Percentiles rank a stretch among this genome's conserved stretches.
phyloP scores from a whole-genome alignment of 352 stramenopile genomes.

The Phytophthora pinifolia region DNA sequence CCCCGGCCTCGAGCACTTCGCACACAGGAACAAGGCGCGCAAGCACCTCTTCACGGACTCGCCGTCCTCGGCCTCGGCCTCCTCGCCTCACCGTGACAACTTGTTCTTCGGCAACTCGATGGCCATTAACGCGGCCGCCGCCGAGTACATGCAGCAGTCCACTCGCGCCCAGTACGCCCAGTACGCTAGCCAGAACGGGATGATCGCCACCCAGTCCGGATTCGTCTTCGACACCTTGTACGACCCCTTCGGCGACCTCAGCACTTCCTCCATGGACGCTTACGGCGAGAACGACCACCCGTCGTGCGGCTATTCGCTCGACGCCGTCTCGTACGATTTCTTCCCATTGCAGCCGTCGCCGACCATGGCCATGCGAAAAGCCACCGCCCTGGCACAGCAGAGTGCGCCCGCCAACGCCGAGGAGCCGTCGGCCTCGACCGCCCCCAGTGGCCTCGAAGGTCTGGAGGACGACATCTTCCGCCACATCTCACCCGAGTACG shows the following conservation, averaged over 20 bases:
- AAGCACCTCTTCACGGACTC: constrained; percentile 52
- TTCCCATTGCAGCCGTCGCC: constrained; percentile 50
- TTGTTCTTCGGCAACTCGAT: constrained; percentile 39
- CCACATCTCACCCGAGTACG: constrained; percentile 84
- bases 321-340: constrained; percentile 52
- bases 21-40: constrained; percentile 38
- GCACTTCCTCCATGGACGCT: constrained; percentile 39
- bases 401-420: constrained; percentile 3
- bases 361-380: constrained; percentile 43
- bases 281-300: constrained; percentile 54
- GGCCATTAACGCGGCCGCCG: constrained; percentile 23
- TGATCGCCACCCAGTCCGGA: constrained; percentile 22
- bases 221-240: constrained; percentile 44
- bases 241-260: constrained; percentile 47
- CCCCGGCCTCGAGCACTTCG: constrained; percentile 26
- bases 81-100: constrained; percentile 33
- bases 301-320: constrained; percentile 49
- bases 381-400: constrained; percentile 14
- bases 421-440: constrained; percentile 8
- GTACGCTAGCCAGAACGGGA: constrained; percentile 17
- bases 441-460: constrained; percentile 25
- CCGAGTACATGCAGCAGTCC: constrained; percentile 11
- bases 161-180: constrained; percentile 28
- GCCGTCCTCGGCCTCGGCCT: constrained; percentile 36
- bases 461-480: constrained; percentile 81